phyloP scores from a whole-genome alignment of 164 flowering plant genomes.

The Aristolochia fimbriata region DNA sequence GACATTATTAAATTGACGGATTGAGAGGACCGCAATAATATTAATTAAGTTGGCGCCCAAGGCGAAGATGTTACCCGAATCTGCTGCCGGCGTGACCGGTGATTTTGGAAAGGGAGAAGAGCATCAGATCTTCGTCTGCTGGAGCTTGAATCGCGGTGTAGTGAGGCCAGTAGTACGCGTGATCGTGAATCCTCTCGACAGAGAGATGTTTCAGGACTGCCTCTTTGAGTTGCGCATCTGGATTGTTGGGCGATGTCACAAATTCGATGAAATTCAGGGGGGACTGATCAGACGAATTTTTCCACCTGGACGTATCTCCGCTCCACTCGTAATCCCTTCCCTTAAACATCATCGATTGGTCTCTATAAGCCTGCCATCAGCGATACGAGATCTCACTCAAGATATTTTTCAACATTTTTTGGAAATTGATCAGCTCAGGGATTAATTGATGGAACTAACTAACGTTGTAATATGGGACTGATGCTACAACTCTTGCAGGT shows the following conservation, averaged over 20 bases:
- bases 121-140: conserved; percentile 52
- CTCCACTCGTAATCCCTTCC: conserved; percentile 26
- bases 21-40: too few relatives aligned
- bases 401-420: too few relatives aligned
- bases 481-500: conserved; percentile 42
- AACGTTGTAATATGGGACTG: conserved; percentile 52
- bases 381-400: not conserved
- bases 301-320: conserved; percentile 40
- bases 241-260: conserved; percentile 81
- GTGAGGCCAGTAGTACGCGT: conserved; percentile 78
- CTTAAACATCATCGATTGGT: conserved; percentile 27
- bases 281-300: conserved; percentile 15
- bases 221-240: conserved; percentile 40
- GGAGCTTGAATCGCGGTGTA: conserved; percentile 53
- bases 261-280: conserved; percentile 34
- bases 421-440: too few relatives aligned
- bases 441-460: not conserved
- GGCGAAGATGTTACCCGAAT: conserved; percentile 43
- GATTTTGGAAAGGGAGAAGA: conserved; percentile 68
- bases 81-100: conserved; percentile 78
- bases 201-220: conserved; percentile 29
- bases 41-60: too few relatives aligned
- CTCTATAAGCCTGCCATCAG: conserved; percentile 22
- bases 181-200: conserved; percentile 40
- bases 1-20: too few relatives aligned